Evolutionary conservation across 768 basidiomycete genomes (phyloP).

Genomic region (Mycena filopes): DNA sequence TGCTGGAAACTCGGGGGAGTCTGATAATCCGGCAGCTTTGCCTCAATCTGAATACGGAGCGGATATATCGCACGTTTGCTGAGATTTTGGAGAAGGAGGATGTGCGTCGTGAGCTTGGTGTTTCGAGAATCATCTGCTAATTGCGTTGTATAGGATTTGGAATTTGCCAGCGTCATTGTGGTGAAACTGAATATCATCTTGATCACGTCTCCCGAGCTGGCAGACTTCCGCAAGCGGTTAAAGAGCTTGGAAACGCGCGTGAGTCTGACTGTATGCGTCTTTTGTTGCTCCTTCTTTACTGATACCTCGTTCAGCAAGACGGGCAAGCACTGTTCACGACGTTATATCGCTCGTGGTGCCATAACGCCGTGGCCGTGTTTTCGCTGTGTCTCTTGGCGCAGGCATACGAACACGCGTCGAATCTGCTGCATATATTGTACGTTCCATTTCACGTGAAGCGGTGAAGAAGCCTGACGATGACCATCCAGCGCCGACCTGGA

Average conservation of each 20-base stretch:
- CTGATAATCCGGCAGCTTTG: slow-evolving; percentile 96
- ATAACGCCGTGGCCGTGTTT: slow-evolving; percentile 96
- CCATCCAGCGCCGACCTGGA: slow-evolving; percentile 88
- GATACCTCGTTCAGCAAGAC: slow-evolving; percentile 71
- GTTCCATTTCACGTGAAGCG: slow-evolving; percentile 20
- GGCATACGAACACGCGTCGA: slow-evolving; percentile 98
- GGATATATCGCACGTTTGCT: slow-evolving; percentile 94
- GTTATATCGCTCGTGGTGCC: slow-evolving; percentile 97
- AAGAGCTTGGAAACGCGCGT: slow-evolving; percentile 95
- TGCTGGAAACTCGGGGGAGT: slow-evolving; percentile 92
- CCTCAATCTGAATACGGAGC: slow-evolving; percentile 92
- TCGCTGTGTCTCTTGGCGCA: slow-evolving; percentile 96
- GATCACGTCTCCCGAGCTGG: slow-evolving; percentile 95
- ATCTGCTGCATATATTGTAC: slow-evolving; percentile 94
- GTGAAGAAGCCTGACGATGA: neutral
- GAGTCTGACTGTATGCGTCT: slow-evolving; percentile 37
- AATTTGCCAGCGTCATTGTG: slow-evolving; percentile 97
- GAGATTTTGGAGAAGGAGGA: slow-evolving; percentile 99
- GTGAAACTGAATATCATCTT: slow-evolving; percentile 97
- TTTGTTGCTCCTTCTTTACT: neutral
- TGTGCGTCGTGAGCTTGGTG: slow-evolving; percentile 53
- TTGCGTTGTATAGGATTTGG: slow-evolving; percentile 75
- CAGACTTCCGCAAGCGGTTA: slow-evolving; percentile 91
- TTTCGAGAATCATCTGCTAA: neutral
- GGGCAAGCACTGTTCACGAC: slow-evolving; percentile 95